phyloP scores from a whole-genome alignment of 2,329 filamentous ascomycete genomes.

The Drechslerella dactyloides region DNA sequence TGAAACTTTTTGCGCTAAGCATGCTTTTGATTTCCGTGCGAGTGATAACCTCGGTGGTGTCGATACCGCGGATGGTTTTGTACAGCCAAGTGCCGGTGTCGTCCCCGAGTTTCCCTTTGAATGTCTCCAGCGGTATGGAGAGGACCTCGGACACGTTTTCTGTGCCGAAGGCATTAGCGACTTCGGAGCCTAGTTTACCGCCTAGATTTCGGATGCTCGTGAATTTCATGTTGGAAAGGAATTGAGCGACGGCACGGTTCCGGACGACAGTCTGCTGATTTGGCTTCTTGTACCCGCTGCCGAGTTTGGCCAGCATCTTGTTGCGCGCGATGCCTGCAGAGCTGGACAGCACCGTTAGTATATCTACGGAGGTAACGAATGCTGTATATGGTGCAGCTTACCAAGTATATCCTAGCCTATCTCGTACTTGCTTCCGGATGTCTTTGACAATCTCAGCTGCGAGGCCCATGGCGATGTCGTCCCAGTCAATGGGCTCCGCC shows the following conservation, averaged over 20 bases:
- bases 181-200: constrained; percentile 88
- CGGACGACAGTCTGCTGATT: constrained; percentile 94
- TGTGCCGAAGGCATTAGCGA: constrained; percentile 79
- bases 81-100: constrained; percentile 87
- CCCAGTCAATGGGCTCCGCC: constrained; percentile 84
- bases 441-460: constrained; percentile 86
- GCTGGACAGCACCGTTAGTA: constrained; percentile 37
- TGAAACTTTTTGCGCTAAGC: constrained; percentile 94
- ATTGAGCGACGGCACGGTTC: constrained; percentile 78
- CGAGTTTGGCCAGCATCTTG: constrained; percentile 94
- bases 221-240: constrained; percentile 84
- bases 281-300: constrained; percentile 89
- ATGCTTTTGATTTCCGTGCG: constrained; percentile 95
- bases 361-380: not conserved
- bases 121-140: constrained; percentile 72
- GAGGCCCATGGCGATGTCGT: constrained; percentile 85
- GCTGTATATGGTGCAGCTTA: constrained; percentile 8
- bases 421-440: constrained; percentile 72
- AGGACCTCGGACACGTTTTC: constrained; percentile 79
- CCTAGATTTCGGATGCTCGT: constrained; percentile 95
- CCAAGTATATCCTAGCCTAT: constrained; percentile 82
- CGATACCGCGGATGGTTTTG: constrained; percentile 81
- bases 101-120: constrained; percentile 79
- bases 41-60: constrained; percentile 85
- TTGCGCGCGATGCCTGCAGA: constrained; percentile 87